Evolutionary conservation across 495 filamentous ascomycete species (phyloP), one percentile per base, ranked within the genome.

Genomic region (Lophium mytilinum): DNA sequence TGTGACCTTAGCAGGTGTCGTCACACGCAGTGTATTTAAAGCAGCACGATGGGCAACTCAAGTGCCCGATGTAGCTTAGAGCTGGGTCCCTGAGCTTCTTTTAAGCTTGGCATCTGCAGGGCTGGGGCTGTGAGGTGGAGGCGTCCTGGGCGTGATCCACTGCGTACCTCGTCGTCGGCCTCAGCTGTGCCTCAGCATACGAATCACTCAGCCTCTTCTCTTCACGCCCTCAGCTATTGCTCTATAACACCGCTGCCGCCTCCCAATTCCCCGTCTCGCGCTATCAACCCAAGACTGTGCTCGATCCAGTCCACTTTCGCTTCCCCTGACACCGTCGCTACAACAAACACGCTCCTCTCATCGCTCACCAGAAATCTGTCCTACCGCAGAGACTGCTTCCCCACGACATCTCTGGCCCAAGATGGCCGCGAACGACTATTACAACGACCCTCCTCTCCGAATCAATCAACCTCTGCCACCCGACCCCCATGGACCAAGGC

Each of bases 341-440:
- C 45, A 24, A 33, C 15, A 18, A 19, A 24, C 21, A 18, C 33
- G 18, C 15, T 15, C 14, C 45, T 18, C 21, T 48, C 45, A 24
- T 19, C 21, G 21, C 45, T 24, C 12, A 14, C 21, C 14, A 7
- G 12, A 12, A 24, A 18, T 14, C 9, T n/a, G 17, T 30, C 17
- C 21, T 30, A 33, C 41, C 7, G 41, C 19, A 17, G 41, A 15
- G 41, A 45, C 41, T 15, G 19, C 41, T 17, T 19, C 24, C 12
- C 15, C 41, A n/a, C 41, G 9, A 14, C 41, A 19, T 18, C 45
- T 48, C 24, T 55, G 12, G 30, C 33, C 64, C 69, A 80, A 46
- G 66, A 95, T 94, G 89, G 86, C 89, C 51, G 79, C 88, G 58
- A 87, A 90, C 76, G 84, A 89, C 56, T 90, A 90, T 71, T 90